Evolutionary conservation across 306 rosid species (phyloP).

Genomic region (Astragalus membranaceus): DNA sequence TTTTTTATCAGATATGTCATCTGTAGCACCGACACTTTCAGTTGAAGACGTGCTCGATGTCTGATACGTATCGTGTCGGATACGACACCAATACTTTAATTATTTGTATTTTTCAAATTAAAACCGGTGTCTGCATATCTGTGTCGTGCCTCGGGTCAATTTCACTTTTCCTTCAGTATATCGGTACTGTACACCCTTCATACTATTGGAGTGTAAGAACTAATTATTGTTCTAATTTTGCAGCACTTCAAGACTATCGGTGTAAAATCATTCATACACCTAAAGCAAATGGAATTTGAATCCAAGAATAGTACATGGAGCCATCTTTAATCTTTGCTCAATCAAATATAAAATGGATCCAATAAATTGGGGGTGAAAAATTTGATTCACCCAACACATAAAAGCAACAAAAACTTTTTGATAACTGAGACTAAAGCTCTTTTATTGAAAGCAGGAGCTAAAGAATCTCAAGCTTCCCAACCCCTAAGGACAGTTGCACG

Average conservation of each 20-base stretch:
- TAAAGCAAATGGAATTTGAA: background rate
- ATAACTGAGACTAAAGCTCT: slow-evolving; percentile 14
- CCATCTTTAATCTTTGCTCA: background rate
- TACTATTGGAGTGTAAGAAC: background rate
- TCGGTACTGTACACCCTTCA: background rate
- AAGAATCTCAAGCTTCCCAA: slow-evolving; percentile 71
- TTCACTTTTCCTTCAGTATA: background rate
- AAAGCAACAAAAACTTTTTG: slow-evolving; percentile 13
- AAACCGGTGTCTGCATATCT: too few relatives aligned
- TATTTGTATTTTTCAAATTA: too few relatives aligned
- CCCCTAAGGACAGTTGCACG: slow-evolving; percentile 86
- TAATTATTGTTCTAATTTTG: background rate
- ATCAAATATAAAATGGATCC: background rate
- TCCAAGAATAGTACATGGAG: background rate
- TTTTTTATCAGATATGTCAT: background rate
- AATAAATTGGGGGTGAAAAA: slow-evolving; percentile 4
- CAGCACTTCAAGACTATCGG: background rate
- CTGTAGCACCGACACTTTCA: too few relatives aligned
- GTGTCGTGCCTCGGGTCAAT: too few relatives aligned
- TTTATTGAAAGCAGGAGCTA: slow-evolving; percentile 21
- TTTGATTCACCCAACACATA: slow-evolving; percentile 14
- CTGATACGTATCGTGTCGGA: too few relatives aligned
- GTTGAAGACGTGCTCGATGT: too few relatives aligned
- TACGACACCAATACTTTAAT: too few relatives aligned
- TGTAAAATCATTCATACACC: background rate